Conservation (phyloP, 164 flowering plant species). For the Hamamelis virginiana region DNA sequence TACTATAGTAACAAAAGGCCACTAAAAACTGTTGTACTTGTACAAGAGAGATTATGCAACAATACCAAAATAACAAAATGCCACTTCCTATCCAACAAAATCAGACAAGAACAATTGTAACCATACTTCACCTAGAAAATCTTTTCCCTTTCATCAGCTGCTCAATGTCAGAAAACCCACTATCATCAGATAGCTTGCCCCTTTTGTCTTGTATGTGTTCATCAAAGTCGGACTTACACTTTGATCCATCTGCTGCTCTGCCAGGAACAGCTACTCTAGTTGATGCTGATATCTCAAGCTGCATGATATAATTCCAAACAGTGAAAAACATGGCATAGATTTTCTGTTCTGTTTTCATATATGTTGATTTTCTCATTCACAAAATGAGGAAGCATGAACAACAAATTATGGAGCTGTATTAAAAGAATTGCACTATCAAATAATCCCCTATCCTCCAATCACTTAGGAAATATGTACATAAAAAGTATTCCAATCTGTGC, state of each 20-base stretch:
- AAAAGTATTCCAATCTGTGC: neutral
- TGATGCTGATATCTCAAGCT: constrained; percentile 36
- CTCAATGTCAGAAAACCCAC: constrained; percentile 58
- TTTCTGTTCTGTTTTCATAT: no score
- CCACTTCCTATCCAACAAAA: neutral
- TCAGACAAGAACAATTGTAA: neutral
- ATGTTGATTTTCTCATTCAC: no score
- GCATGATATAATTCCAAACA: constrained; percentile 18
- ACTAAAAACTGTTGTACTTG: no score
- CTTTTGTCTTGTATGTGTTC: constrained; percentile 19
- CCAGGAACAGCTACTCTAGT: constrained; percentile 26
- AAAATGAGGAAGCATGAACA: neutral
- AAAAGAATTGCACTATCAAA: neutral
- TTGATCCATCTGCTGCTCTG: constrained; percentile 18
- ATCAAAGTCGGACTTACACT: constrained; percentile 17
- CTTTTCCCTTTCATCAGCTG: constrained; percentile 54
- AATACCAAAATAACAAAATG: neutral
- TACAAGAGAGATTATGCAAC: neutral
- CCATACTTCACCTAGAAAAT: constrained; percentile 55
- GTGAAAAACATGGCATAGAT: neutral
- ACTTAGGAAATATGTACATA: neutral
- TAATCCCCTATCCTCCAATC: neutral
- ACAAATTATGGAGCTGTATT: neutral
- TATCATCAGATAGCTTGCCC: constrained; percentile 21
- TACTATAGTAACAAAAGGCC: neutral